Evolutionary conservation across 257 asterid genomes (phyloP).

Genomic region (Apocynum venetum): DNA sequence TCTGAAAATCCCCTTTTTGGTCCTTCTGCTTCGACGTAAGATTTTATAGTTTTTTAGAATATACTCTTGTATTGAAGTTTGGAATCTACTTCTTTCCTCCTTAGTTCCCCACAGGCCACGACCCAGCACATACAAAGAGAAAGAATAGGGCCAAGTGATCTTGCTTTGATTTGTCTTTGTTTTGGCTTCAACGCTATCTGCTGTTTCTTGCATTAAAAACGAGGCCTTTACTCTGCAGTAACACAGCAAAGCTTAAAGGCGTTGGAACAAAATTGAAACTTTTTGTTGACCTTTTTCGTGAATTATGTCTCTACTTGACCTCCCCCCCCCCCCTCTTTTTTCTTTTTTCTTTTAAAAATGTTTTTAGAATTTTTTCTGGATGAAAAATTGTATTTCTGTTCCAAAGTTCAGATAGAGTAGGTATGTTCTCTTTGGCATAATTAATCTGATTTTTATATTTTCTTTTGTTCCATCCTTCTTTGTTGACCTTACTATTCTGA

Average conservation of each 20-base stretch:
- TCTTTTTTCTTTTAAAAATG: background rate
- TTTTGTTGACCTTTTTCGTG: background rate
- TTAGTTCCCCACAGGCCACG: background rate
- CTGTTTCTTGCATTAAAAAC: background rate
- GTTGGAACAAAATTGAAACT: background rate
- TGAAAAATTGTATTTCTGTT: background rate
- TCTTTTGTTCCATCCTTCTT: no score
- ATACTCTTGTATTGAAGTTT: constrained; percentile 12
- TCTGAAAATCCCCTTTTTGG: constrained; percentile 81
- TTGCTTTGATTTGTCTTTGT: background rate
- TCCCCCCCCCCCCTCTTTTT: no score
- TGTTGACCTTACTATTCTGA: no score
- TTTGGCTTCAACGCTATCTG: background rate
- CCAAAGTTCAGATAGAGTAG: background rate
- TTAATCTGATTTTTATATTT: background rate
- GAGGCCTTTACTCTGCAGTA: background rate
- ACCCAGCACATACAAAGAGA: background rate
- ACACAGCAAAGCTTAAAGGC: background rate
- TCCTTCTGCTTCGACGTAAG: constrained; percentile 88
- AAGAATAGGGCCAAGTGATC: background rate
- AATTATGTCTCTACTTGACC: background rate
- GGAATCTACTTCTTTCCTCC: background rate
- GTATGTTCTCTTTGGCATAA: background rate
- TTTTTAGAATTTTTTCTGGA: background rate
- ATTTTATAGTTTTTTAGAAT: background rate